phyloP scores from a whole-genome alignment of 331 rosid genomes.

The Cydonia oblonga region DNA sequence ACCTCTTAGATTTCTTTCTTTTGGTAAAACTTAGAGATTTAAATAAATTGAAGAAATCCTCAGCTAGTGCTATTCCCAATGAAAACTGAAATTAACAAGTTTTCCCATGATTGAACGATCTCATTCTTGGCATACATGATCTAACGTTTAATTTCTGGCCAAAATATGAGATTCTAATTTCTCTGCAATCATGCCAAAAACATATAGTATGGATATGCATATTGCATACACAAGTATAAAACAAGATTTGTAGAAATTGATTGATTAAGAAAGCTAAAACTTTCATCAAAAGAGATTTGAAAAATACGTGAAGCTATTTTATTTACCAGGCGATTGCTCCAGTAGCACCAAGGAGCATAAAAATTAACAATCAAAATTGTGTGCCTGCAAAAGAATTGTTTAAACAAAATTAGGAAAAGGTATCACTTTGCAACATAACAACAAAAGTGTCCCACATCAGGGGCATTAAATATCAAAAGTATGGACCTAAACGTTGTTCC shows the following conservation, averaged over 20 bases:
- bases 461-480: neutral
- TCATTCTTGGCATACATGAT: neutral
- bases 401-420: conserved; percentile 3
- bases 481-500: conserved; percentile 14
- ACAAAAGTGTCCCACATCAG: neutral
- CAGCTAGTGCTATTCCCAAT: neutral
- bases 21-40: neutral
- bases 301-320: conserved; percentile 2
- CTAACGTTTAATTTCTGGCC: neutral
- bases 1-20: neutral
- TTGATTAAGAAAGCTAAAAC: neutral
- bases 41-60: neutral
- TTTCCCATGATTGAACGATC: neutral
- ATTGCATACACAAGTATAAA: neutral
- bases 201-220: neutral
- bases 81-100: neutral
- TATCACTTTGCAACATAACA: neutral
- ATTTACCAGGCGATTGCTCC: conserved; percentile 89
- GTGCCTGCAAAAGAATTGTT: conserved; percentile 41
- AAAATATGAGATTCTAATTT: neutral
- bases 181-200: too few relatives aligned
- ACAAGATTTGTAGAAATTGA: neutral
- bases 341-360: conserved; percentile 89
- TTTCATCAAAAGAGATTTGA: neutral
- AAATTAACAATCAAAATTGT: conserved; percentile 61